These are phyloP conservation scores for Aquilaria sinensis DNA, from an alignment of 345 rosid genomes.

Conservation along the genomic window DNA sequence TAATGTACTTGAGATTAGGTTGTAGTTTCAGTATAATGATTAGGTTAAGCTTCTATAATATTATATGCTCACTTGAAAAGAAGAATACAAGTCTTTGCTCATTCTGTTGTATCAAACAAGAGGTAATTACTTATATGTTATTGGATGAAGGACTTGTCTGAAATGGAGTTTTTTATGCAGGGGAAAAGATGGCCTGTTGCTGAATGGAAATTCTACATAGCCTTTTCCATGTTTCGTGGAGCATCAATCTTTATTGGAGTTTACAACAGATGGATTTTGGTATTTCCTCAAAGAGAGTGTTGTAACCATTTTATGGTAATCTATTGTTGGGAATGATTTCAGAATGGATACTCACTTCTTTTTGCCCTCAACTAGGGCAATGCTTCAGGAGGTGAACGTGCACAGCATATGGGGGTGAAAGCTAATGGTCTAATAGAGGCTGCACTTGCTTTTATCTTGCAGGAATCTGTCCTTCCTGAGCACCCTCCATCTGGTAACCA, in stretches of 20 bases:
- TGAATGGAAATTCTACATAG: conserved; percentile 87
- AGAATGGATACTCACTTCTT: neutral
- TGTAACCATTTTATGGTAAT: neutral
- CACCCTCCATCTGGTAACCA: conserved; percentile 67
- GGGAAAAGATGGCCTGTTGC: conserved; percentile 85
- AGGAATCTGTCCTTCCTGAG: conserved; percentile 55
- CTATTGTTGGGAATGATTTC: conserved; percentile 1
- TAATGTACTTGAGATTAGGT: too few relatives aligned
- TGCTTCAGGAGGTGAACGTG: conserved; percentile 94
- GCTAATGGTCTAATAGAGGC: conserved; percentile 58
- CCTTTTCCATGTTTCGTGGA: conserved; percentile 86
- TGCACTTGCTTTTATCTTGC: conserved; percentile 56
- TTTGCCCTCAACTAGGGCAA: conserved; percentile 57
- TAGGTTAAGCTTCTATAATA: too few relatives aligned
- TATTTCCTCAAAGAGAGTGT: conserved; percentile 22
- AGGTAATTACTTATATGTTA: too few relatives aligned
- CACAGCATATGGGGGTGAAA: conserved; percentile 45
- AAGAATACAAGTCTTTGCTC: too few relatives aligned
- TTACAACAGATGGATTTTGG: conserved; percentile 87
- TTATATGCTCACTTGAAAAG: too few relatives aligned
- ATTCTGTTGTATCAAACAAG: too few relatives aligned
- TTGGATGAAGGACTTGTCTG: neutral
- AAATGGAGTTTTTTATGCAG: conserved; percentile 33
- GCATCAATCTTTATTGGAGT: conserved; percentile 79
- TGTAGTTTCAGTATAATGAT: too few relatives aligned